Base-by-base conservation (phyloP, 2,329 filamentous ascomycete species). In the Chalaropsis ovoidea region DNA sequence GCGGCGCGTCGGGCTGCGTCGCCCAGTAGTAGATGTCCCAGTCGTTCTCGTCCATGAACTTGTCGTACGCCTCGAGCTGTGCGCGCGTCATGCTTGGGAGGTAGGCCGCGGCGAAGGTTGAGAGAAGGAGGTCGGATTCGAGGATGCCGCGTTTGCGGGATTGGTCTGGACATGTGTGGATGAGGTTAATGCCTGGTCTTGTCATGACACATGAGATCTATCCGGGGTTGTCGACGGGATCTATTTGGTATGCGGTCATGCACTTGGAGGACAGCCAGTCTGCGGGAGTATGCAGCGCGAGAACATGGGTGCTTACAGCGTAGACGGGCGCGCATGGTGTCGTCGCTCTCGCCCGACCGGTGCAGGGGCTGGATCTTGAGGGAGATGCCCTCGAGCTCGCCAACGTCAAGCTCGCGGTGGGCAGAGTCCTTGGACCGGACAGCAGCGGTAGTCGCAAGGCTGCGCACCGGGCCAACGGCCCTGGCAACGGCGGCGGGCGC, bases 11-110 rank as follows among this genome's bases (percentile, higher is more conserved):
- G 71, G 90, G 86, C 76, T 99, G 94, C 17, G 94, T 99, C 2
- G 89, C 90, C 94, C 94, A 99, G 81, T 99, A 99, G 81, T 99
- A 99, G 68, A 99, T 96, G 75, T 99, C 94, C 94, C 94, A 99
- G 79, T 99, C 94, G 76, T 99, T 99, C 78, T 99, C 94, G 76
- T 99, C 94, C 66, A 99, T 85, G 79, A 99, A 95, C 35, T 82
- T 79, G 75, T 97, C 93, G 79, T 94, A 97, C 76, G 95, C 84
- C 71, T 83, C 77, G 71, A 97, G 85, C 73, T 95, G 88, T 62
- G 80, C 76, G 5, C 79, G 75, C 0, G 82, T 83, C 89, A 99
- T 95, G 68, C 78, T 78, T 54, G 81, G 79, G 24, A 99, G 86
- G 76, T 95, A 82, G 65, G 81, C 79, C 70, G 93, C 85, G 69